phyloP scores from a whole-genome alignment of 257 asterid genomes.

The Nicotiana knightiana region DNA sequence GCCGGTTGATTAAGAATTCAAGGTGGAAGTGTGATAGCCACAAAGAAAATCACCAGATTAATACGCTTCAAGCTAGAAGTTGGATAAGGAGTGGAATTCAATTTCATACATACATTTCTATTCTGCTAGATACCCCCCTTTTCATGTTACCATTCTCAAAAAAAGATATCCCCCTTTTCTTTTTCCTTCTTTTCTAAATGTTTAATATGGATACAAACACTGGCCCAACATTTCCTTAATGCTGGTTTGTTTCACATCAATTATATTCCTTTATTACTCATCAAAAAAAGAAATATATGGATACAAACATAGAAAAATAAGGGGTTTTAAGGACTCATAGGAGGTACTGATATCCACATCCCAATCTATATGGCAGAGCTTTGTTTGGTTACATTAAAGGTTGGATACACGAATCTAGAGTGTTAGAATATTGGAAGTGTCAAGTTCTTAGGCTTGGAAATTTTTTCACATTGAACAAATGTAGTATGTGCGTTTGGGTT shows the following conservation, averaged over 20 bases:
- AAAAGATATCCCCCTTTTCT: not conserved
- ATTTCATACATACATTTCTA: not conserved
- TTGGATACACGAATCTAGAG: not conserved
- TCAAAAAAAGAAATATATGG: not conserved
- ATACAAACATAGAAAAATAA: not conserved
- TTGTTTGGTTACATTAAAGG: not conserved
- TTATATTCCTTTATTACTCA: too few species aligned
- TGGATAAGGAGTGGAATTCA: not conserved
- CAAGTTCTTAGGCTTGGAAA: not conserved
- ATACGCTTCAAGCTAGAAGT: not conserved
- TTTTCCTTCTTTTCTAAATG: not conserved
- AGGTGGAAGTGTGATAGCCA: not conserved
- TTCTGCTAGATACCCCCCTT: not conserved
- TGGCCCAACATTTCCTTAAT: too few species aligned
- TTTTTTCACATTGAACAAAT: not conserved
- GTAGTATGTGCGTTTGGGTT: not conserved
- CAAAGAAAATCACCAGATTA: not conserved
- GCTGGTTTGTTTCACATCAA: too few species aligned
- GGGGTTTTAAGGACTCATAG: not conserved
- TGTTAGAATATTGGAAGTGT: not conserved
- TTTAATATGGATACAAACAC: not conserved
- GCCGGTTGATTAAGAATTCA: not conserved
- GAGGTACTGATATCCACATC: not conserved
- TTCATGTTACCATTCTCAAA: too few species aligned
- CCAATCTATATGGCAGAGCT: not conserved